Evolutionary conservation across 2,329 filamentous ascomycete genomes (phyloP).

Genomic region (Apiospora sp.): DNA sequence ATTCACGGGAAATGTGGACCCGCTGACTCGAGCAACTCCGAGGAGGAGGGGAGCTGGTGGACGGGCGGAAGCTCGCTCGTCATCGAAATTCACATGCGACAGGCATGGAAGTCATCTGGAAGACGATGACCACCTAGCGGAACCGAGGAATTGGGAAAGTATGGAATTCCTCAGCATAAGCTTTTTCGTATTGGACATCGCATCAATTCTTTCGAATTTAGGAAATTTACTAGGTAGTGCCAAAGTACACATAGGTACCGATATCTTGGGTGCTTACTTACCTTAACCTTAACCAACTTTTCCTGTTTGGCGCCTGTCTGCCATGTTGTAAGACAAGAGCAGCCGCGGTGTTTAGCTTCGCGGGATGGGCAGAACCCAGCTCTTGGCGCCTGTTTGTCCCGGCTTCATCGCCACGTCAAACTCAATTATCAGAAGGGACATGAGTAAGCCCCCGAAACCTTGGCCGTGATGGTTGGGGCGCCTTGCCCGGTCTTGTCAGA

Average conservation of each 20-base stretch:
- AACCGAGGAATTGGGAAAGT: neutral
- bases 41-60: constrained; percentile 2
- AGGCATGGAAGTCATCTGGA: neutral
- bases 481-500: neutral
- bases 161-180: neutral
- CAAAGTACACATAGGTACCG: no score
- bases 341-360: neutral
- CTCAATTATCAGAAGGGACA: neutral
- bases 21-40: constrained; percentile 3
- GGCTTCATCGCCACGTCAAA: neutral
- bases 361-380: neutral
- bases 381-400: neutral
- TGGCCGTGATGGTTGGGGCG: neutral
- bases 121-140: neutral
- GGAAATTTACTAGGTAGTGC: no score
- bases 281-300: neutral
- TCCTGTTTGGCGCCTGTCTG: neutral
- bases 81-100: neutral
- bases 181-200: neutral
- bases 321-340: neutral
- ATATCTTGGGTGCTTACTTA: neutral
- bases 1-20: constrained; percentile 12
- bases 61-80: neutral
- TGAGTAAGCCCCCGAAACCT: constrained; percentile 10
- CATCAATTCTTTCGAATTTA: neutral